Conservation (phyloP, 257 asterid genomes). For the Parsonsia alboflavescens region DNA sequence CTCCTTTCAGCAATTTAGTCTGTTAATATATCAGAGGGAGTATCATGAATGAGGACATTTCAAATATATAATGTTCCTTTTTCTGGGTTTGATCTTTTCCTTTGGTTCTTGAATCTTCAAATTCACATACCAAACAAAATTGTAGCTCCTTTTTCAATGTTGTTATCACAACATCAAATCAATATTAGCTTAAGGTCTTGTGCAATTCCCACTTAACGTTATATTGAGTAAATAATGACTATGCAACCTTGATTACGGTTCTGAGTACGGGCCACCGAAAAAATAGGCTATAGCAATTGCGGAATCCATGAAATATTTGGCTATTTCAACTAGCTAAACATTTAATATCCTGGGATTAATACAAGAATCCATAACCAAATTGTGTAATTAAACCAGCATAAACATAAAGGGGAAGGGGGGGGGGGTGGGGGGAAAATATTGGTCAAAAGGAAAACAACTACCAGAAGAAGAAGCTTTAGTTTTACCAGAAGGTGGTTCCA, state of each 20-base stretch:
- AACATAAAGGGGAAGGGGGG: too few species aligned
- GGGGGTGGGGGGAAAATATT: too few species aligned
- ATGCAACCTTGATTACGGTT: background rate
- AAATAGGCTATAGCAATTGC: background rate
- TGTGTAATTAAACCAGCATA: background rate
- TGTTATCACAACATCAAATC: background rate
- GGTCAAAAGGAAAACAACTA: conserved; percentile 12
- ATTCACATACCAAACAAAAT: background rate
- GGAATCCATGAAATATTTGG: background rate
- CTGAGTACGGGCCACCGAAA: background rate
- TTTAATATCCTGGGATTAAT: background rate
- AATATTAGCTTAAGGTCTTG: background rate
- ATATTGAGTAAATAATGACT: background rate
- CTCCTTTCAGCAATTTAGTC: background rate
- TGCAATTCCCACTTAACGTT: background rate
- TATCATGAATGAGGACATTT: background rate
- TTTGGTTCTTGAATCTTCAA: background rate
- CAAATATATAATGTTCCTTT: background rate
- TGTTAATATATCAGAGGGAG: background rate
- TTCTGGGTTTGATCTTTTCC: background rate
- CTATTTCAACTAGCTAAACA: background rate
- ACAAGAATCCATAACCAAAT: background rate
- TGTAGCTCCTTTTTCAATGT: background rate
- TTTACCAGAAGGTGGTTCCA: conserved; percentile 49
- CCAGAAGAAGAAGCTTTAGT: conserved; percentile 38